Conservation (phyloP, 495 filamentous ascomycete genomes). For the Podospora australis region DNA sequence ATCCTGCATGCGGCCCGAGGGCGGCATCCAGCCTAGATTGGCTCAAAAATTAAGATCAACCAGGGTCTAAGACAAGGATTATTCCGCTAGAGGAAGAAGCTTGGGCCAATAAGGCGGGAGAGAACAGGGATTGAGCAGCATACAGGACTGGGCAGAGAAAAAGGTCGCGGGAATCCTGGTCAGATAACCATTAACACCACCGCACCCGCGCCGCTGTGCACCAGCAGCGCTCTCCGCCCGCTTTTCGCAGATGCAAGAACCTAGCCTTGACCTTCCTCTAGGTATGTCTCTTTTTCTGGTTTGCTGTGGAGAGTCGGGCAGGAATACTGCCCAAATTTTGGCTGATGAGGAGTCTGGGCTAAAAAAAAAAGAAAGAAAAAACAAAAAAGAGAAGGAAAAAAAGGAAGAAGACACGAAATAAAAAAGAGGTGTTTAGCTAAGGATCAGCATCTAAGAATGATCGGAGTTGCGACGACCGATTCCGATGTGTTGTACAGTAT, state of each 20-base stretch:
- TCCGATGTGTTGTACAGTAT: too few species aligned
- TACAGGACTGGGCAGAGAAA: conserved; percentile 5
- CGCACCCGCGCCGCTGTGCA: too few species aligned
- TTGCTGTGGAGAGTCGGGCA: not conserved
- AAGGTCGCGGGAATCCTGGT: conserved; percentile 13
- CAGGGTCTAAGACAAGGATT: conserved; percentile 18
- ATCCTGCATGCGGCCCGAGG: conserved; percentile 31
- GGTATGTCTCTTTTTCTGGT: not conserved
- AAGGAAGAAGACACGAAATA: too few species aligned
- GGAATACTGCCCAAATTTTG: not conserved
- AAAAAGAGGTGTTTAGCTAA: too few species aligned
- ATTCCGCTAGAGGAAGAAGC: conserved; percentile 20
- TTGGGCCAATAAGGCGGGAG: conserved; percentile 28
- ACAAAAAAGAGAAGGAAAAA: too few species aligned
- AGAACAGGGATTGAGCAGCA: conserved; percentile 17
- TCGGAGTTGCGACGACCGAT: too few species aligned
- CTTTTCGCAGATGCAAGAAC: not conserved
- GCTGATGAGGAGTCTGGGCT: too few species aligned
- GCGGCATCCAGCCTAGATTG: conserved; percentile 33
- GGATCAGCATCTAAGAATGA: too few species aligned
- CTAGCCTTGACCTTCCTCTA: conserved; percentile 13
- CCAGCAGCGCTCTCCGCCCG: too few species aligned
- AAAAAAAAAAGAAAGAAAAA: too few species aligned
- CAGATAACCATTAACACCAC: too few species aligned
- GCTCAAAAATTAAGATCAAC: conserved; percentile 28